Conservation (phyloP, 1,284 basidiomycete species). For the Puccinia brachypodii region DNA sequence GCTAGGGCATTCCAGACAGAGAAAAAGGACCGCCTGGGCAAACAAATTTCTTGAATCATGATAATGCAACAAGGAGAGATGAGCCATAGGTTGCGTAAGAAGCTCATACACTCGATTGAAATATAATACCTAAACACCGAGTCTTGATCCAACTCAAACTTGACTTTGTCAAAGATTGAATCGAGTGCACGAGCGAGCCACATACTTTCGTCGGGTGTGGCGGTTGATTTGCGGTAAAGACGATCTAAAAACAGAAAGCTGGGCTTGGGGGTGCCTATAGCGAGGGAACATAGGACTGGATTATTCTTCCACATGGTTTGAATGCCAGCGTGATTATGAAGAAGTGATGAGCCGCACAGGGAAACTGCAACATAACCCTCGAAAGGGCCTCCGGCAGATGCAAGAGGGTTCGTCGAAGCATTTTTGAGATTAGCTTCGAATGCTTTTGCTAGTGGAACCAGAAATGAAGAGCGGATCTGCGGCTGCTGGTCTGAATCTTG, state of each 20-base stretch:
- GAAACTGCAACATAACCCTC: constrained; percentile 80
- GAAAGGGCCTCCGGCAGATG: constrained; percentile 66
- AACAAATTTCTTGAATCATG: constrained; percentile 57
- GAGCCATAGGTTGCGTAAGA: constrained; percentile 4
- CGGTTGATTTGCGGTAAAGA: constrained; percentile 71
- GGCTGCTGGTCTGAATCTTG: not conserved
- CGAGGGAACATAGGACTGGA: constrained; percentile 55
- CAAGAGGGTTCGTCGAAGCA: constrained; percentile 65
- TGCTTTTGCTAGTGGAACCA: constrained; percentile 52
- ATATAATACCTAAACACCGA: constrained; percentile 64
- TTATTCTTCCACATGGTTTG: constrained; percentile 53
- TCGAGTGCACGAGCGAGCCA: constrained; percentile 76
- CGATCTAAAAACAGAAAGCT: constrained; percentile 84
- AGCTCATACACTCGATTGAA: constrained; percentile 60
- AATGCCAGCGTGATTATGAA: constrained; percentile 47
- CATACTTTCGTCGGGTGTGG: constrained; percentile 65
- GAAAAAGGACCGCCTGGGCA: constrained; percentile 63
- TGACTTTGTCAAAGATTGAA: constrained; percentile 63
- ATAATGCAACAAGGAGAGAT: not conserved
- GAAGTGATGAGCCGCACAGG: constrained; percentile 58
- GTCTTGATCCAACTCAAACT: constrained; percentile 64
- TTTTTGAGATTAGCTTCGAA: constrained; percentile 72
- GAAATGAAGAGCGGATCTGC: not conserved
- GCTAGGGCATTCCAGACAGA: constrained; percentile 74
- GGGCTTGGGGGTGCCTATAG: constrained; percentile 64